These are phyloP conservation scores for Alnus rubra DNA, from an alignment of 306 rosid species.

Conservation along the genomic window DNA sequence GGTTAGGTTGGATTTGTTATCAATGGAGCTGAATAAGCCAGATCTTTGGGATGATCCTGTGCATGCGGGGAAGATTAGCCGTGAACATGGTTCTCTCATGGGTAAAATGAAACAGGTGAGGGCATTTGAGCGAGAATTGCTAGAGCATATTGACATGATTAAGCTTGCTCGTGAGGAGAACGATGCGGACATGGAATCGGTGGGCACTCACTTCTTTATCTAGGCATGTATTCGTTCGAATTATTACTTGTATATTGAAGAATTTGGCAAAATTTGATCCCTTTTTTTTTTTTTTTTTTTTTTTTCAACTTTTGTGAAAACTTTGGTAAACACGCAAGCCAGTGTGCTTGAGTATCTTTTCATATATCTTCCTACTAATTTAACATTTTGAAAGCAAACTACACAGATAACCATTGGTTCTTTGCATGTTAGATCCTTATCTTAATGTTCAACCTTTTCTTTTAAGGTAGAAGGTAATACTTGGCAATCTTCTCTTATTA, in stretches of 20 bases:
- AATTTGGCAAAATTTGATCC: neutral
- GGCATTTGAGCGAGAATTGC: conserved; percentile 74
- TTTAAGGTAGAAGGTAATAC: conserved; percentile 17
- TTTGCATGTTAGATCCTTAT: conserved; percentile 2
- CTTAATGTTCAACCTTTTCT: conserved; percentile 7
- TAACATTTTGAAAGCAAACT: neutral
- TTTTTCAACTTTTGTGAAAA: neutral
- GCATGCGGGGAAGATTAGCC: conserved; percentile 71
- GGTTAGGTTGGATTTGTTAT: conserved; percentile 65
- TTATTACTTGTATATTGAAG: conserved; percentile 11
- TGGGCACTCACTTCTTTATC: conserved; percentile 68
- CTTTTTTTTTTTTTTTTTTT: neutral
- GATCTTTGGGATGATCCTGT: conserved; percentile 84
- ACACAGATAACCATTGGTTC: neutral
- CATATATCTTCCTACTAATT: neutral
- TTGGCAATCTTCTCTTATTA: conserved; percentile 7
- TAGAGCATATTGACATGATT: conserved; percentile 89
- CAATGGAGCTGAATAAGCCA: conserved; percentile 61
- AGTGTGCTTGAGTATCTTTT: neutral
- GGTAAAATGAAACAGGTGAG: conserved; percentile 85
- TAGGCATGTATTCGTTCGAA: conserved; percentile 69
- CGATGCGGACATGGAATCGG: conserved; percentile 85
- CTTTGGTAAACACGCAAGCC: neutral
- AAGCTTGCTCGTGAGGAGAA: conserved; percentile 86
- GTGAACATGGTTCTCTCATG: conserved; percentile 83